Conservation (phyloP, 306 rosid genomes). For the Vicia sativa region DNA sequence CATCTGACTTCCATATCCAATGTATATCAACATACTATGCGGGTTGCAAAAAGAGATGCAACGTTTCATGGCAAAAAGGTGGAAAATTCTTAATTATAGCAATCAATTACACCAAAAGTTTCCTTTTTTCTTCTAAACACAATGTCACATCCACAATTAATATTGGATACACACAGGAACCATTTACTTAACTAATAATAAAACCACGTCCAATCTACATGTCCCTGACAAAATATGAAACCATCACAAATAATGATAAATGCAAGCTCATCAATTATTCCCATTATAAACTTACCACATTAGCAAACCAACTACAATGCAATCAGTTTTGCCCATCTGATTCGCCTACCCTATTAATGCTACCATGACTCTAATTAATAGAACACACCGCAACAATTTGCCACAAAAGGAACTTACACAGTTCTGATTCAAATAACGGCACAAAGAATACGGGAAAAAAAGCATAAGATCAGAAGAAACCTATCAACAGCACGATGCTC, state of each 20-base stretch:
- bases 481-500: slow-evolving; percentile 84
- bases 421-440: not conserved
- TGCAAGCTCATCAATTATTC: not conserved
- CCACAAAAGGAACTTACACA: not conserved
- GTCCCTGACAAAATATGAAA: not conserved
- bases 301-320: not conserved
- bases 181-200: not conserved
- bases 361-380: slow-evolving; percentile 10
- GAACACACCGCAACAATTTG: slow-evolving; percentile 17
- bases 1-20: not conserved
- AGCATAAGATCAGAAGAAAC: slow-evolving; percentile 38
- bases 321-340: not conserved
- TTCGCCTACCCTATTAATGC: slow-evolving; percentile 9
- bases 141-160: not conserved
- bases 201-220: not conserved
- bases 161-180: not conserved
- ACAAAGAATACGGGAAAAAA: slow-evolving; percentile 7
- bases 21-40: not conserved
- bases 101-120: slow-evolving; percentile 3
- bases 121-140: not conserved
- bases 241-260: slow-evolving; percentile 10
- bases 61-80: not conserved
- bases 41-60: not conserved
- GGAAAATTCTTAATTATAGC: slow-evolving; percentile 13
- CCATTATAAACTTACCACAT: slow-evolving; percentile 1